Conservation (phyloP, 495 filamentous ascomycete genomes). For the Astrothelium macrocarpum region DNA sequence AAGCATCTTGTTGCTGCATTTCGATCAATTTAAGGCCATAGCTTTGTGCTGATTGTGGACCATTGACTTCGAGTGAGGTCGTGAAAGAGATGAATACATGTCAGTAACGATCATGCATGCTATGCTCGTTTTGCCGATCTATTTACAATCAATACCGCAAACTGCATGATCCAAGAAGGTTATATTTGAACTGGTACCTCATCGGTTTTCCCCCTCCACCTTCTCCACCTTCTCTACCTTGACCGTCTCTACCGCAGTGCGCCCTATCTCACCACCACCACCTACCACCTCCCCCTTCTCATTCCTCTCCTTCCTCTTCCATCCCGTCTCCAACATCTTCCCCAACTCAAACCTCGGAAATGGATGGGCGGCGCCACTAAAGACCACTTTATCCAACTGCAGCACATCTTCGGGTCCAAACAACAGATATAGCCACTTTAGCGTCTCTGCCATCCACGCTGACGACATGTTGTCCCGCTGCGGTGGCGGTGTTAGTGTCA, state of each 20-base stretch:
- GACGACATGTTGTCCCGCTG: conserved; percentile 36
- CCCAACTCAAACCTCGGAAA: conserved; percentile 77
- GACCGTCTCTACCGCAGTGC: background rate
- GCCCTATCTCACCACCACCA: background rate
- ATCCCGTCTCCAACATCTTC: conserved; percentile 74
- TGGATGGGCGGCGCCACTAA: conserved; percentile 94
- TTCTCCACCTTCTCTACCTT: background rate
- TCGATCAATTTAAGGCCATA: no score
- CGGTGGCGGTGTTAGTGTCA: conserved; percentile 34
- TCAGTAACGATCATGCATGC: no score
- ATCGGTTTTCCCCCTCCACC: background rate
- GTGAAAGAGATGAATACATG: no score
- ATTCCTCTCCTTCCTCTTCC: conserved; percentile 60
- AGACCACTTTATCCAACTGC: conserved; percentile 73
- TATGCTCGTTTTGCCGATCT: no score
- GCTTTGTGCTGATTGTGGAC: no score
- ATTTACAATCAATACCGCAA: no score
- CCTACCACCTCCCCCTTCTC: conserved; percentile 25
- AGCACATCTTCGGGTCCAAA: conserved; percentile 80
- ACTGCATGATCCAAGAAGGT: no score
- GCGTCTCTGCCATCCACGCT: conserved; percentile 78
- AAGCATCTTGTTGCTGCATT: no score
- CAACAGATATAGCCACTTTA: conserved; percentile 95
- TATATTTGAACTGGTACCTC: no score
- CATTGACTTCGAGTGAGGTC: no score